These are phyloP conservation scores for Peribolospora baueri DNA, from an alignment of 768 basidiomycete species.

Conservation along the genomic window DNA sequence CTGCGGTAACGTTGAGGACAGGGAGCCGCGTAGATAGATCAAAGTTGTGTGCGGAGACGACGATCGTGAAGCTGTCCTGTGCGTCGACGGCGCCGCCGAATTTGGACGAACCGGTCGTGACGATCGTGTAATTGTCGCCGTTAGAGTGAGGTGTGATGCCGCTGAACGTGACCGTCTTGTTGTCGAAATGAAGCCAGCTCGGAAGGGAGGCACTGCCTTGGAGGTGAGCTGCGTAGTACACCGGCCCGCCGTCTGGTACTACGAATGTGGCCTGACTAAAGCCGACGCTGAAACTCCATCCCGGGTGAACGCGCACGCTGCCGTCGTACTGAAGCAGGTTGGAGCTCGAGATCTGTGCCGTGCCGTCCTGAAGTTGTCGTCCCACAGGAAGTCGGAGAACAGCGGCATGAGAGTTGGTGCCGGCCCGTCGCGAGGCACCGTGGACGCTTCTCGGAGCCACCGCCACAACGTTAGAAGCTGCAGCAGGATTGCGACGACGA, in stretches of 20 bases:
- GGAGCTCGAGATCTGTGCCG: too few species aligned
- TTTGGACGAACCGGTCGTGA: conserved; percentile 48
- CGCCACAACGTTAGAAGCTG: too few species aligned
- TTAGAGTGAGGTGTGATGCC: conserved; percentile 39
- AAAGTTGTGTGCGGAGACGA: conserved; percentile 45
- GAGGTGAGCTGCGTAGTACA: conserved; percentile 41
- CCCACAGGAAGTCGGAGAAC: too few species aligned
- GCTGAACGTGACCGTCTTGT: conserved; percentile 42
- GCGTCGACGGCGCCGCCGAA: conserved; percentile 29
- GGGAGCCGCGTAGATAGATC: conserved; percentile 27
- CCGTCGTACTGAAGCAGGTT: conserved; percentile 13
- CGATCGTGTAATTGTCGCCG: conserved; percentile 28
- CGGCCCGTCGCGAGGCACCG: too few species aligned
- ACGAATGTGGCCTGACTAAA: conserved; percentile 41
- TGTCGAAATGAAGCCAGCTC: conserved; percentile 47
- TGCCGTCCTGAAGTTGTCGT: too few species aligned
- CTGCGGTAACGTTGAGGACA: conserved; percentile 47
- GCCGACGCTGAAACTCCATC: conserved; percentile 80
- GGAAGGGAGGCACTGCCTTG: conserved; percentile 48
- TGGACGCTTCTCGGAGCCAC: too few species aligned
- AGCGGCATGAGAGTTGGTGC: too few species aligned
- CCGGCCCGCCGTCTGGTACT: conserved; percentile 16
- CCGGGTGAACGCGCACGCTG: conserved; percentile 42
- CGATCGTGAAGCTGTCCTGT: conserved; percentile 35
- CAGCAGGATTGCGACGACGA: too few species aligned